A percentile compares a stretch with the other conserved stretches of the same genome.
These are phyloP conservation scores for Closterium sp. DNA, from an alignment of 139 green algal species.

Conservation along the genomic window DNA sequence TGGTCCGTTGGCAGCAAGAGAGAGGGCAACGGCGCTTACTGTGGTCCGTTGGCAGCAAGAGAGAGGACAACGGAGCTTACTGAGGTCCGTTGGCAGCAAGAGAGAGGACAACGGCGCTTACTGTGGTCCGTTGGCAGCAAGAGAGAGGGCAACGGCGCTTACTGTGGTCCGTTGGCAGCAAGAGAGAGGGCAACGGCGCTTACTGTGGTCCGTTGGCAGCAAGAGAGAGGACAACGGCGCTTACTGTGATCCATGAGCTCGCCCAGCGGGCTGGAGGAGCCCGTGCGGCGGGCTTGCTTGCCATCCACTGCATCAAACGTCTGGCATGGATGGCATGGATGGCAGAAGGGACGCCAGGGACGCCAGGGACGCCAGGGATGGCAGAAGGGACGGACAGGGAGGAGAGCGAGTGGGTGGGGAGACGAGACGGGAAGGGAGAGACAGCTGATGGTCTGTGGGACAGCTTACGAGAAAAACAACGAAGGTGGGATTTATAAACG, in stretches of 20 bases:
- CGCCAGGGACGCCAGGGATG: background rate
- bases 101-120: too few relatives aligned
- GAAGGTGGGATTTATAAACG: too few relatives aligned
- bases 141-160: too few relatives aligned
- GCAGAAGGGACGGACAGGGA: background rate
- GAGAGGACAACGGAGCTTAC: too few relatives aligned
- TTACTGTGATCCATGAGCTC: slow-evolving; percentile 94
- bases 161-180: too few relatives aligned
- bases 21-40: too few relatives aligned
- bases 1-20: too few relatives aligned
- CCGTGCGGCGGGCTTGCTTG: slow-evolving; percentile 85
- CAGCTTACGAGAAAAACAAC: too few relatives aligned
- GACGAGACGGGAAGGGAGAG: slow-evolving; percentile 2
- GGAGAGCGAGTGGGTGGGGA: slow-evolving; percentile 6
- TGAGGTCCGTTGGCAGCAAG: too few relatives aligned
- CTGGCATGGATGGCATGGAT: slow-evolving; percentile 36
- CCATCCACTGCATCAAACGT: slow-evolving; percentile 91
- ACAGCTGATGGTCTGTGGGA: slow-evolving; percentile 7
- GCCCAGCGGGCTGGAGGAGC: slow-evolving; percentile 81
- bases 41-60: slow-evolving; percentile 77
- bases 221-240: background rate
- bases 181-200: too few relatives aligned
- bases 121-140: too few relatives aligned
- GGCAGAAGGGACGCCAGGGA: background rate
- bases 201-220: too few relatives aligned